phyloP scores from a whole-genome alignment of 441 rosid genomes.

The Populus trichocarpa region DNA sequence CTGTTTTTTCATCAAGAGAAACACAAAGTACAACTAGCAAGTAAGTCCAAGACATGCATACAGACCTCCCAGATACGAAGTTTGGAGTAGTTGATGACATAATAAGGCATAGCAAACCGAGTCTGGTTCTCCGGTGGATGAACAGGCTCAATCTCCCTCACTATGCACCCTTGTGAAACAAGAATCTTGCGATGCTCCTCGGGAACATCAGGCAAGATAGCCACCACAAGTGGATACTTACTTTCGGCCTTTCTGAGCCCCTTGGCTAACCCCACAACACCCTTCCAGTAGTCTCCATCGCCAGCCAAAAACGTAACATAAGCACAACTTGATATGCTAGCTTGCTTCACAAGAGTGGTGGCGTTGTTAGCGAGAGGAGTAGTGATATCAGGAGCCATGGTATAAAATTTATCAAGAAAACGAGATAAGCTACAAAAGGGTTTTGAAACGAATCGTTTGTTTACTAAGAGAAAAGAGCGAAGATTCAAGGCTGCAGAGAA shows the following conservation, averaged over 20 bases:
- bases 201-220: conserved; percentile 74
- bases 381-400: conserved; percentile 38
- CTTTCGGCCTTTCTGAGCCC: conserved; percentile 66
- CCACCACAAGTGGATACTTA: conserved; percentile 76
- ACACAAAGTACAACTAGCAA: background rate
- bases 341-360: conserved; percentile 19
- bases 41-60: background rate
- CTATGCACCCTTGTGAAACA: conserved; percentile 63
- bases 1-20: background rate
- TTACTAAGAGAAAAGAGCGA: too few species aligned
- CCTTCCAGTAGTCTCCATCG: conserved; percentile 68
- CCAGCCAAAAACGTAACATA: conserved; percentile 83
- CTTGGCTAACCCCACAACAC: conserved; percentile 85
- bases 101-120: conserved; percentile 81
- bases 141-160: conserved; percentile 67
- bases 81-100: conserved; percentile 87
- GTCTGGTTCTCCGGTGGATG: conserved; percentile 79
- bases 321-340: conserved; percentile 37
- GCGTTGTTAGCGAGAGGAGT: conserved; percentile 1
- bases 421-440: too few species aligned
- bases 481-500: too few species aligned
- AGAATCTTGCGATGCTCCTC: conserved; percentile 59
- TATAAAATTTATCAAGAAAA: background rate
- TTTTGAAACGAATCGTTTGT: background rate
- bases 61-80: conserved; percentile 91